Percentiles rank a stretch among this genome's conserved stretches.
phyloP scores from a whole-genome alignment of 495 filamentous ascomycete genomes.

The Annulohypoxylon maeteangense region DNA sequence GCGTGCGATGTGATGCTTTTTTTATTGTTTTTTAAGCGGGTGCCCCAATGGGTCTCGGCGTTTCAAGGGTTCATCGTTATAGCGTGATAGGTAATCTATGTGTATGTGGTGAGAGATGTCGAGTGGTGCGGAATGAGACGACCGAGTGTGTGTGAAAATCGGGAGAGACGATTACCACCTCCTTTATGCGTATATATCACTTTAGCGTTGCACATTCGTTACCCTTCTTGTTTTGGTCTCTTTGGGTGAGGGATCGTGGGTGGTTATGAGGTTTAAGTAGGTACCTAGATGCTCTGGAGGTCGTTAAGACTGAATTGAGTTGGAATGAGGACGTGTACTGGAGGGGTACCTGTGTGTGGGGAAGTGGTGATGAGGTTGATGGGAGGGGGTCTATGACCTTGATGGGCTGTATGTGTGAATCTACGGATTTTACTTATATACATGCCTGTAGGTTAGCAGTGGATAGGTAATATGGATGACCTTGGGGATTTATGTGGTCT shows the following conservation, averaged over 20 bases:
- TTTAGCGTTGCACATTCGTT: slow-evolving; percentile 26
- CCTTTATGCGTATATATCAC: slow-evolving; percentile 30
- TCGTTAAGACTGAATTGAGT: not conserved
- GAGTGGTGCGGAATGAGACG: not conserved
- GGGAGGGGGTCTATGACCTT: not conserved
- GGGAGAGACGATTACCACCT: slow-evolving; percentile 10
- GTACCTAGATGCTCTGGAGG: not conserved
- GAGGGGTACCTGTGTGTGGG: not conserved
- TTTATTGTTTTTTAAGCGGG: not conserved
- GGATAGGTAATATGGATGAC: not conserved
- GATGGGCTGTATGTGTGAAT: slow-evolving; percentile 2
- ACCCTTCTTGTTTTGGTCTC: not conserved
- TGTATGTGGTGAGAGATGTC: slow-evolving; percentile 4
- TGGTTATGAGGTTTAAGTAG: not conserved
- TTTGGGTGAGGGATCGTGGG: not conserved
- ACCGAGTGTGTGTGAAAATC: not conserved
- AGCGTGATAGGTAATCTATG: slow-evolving; percentile 32
- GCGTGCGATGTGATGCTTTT: not conserved
- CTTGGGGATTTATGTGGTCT: not conserved
- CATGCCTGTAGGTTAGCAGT: not conserved
- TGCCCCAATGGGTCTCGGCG: slow-evolving; percentile 1
- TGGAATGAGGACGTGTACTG: not conserved
- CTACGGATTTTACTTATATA: slow-evolving; percentile 1
- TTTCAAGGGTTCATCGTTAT: slow-evolving; percentile 11
- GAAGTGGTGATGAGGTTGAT: not conserved